Base-by-base conservation (phyloP, 2,329 filamentous ascomycete species). In the Apiospora pterosperma region DNA sequence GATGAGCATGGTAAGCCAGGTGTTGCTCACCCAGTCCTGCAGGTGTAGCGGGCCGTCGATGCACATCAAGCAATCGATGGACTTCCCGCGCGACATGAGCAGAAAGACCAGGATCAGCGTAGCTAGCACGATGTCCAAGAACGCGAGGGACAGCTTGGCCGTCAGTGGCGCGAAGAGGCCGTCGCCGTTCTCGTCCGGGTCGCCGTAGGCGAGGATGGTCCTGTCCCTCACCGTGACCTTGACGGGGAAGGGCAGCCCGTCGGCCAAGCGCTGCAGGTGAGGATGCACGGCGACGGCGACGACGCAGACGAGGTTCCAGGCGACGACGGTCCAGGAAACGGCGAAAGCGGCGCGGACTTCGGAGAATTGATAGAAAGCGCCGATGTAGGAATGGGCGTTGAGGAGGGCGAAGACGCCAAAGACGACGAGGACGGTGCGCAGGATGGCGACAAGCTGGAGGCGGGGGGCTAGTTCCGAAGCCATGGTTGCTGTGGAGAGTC, bases 231-330 rank as follows among this genome's bases (percentile, higher is more conserved):
- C 64, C 14, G 42, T 59, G 59, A 66, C 44, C 12, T 25, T 61
- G 31, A 66, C 25, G 59, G 64, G 64, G 44, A 66, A 66, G 41
- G 64, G 64, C 36, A 66, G 61, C 10, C 44, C 25, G 59, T 52
- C 62, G 48, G 64, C 64, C n/a, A 66, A 38, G 23, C 64, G 64
- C 62, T 66, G 64, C 25, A 66, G 62, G 58, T 66, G 62, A 7
- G 64, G 64, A 48, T 66, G 64, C 10, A 66, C 44, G 16, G 64
- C 62, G 41, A 62, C 64, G 38, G 59, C 64, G 21, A 59, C 25
- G 31, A 64, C 62, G 59, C 58, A 61, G 21, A 64, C 5, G 59
- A 34, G 19, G 48, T 66, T 66, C 64, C 64, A 66, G 48, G 44
- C 62, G 21, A 66, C 64, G 5, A 44, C 36, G 31, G 34, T 23